Base-by-base conservation (phyloP, 305 asterid species). In the Fraxinus angustifolia region DNA sequence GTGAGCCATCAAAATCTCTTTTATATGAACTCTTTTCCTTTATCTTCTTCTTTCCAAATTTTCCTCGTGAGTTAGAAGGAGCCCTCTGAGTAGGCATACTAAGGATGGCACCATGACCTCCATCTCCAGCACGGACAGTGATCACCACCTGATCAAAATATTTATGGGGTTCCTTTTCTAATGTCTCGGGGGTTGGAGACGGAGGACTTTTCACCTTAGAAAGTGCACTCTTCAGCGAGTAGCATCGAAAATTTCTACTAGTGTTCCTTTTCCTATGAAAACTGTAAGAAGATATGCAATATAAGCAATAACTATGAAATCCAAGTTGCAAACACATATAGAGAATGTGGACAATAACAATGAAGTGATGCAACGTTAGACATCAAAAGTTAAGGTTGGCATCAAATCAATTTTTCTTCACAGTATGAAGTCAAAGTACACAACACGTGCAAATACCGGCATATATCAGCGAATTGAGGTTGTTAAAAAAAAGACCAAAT, bases 1-100 rank as follows among this genome's bases (percentile, higher is more conserved):
- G 81, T 4, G 97, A 92, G 70, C 99, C 98, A 87, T 95, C 97
- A 79, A 92, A 95, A 82, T 95, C 97, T 87, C 99, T 85, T 83
- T 91, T 95, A 71, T 82, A 89, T 3, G 92, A 88, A 83, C 58
- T 85, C 82, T 68, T 88, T 86, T 26, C 72, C 83, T 78, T 87
- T 42, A 76, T 45, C 86, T 85, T 88, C 28, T 80, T 85, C 78
- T 83, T 84, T 14, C 78, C 86, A 40, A 72, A 68, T 76, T 84
- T 87, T 74, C 89, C 86, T 60, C 48, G 82, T 3, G 90, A 78
- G 72, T 84, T 86, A 19, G 87, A 45, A 72, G 88, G 78, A 35
- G 86, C 45, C 65, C 28, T 81, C 71, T 72, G 80, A 77, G 79
- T 85, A 5, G 88, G 90, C 84, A 88, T 80, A 53, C 78, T 80